phyloP scores from a whole-genome alignment of 805 yeast species.

The Cyberlindnera galapagoensis region DNA sequence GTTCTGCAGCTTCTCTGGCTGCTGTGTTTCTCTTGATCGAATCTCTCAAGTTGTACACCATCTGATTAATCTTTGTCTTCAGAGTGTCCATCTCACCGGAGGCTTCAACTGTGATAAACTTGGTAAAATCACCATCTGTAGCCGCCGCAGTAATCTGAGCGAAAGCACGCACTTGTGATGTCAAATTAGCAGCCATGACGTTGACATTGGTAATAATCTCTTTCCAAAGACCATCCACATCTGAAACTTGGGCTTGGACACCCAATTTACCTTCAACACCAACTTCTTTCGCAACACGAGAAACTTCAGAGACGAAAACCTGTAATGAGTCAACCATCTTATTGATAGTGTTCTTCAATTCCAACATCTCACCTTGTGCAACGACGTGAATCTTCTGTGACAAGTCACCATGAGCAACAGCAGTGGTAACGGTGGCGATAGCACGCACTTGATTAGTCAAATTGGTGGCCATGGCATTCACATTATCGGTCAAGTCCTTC shows the following conservation, averaged over 20 bases:
- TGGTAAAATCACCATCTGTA: slow-evolving; percentile 87
- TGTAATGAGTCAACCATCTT: slow-evolving; percentile 91
- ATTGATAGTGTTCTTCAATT: slow-evolving; percentile 78
- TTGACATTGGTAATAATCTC: slow-evolving; percentile 87
- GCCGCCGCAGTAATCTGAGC: slow-evolving; percentile 94
- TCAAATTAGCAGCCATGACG: slow-evolving; percentile 87
- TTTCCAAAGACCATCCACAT: slow-evolving; percentile 89
- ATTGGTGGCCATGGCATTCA: slow-evolving; percentile 88
- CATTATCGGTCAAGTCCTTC: slow-evolving; percentile 88
- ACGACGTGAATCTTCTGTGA: slow-evolving; percentile 84
- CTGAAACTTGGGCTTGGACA: slow-evolving; percentile 85
- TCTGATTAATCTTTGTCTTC: slow-evolving; percentile 56
- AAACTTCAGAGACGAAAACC: slow-evolving; percentile 81
- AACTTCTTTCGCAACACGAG: slow-evolving; percentile 86
- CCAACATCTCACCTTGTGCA: slow-evolving; percentile 86
- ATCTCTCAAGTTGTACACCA: slow-evolving; percentile 82
- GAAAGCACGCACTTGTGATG: slow-evolving; percentile 88
- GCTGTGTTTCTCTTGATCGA: slow-evolving; percentile 88
- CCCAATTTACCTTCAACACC: slow-evolving; percentile 92
- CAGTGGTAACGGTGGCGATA: slow-evolving; percentile 87
- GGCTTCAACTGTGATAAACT: slow-evolving; percentile 87
- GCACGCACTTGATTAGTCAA: slow-evolving; percentile 89
- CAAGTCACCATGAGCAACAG: slow-evolving; percentile 90
- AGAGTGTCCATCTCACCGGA: slow-evolving; percentile 75
- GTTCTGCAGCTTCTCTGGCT: slow-evolving; percentile 90